These are phyloP conservation scores for Eucalyptus pauciflora DNA, from an alignment of 345 rosid species.

Conservation along the genomic window DNA sequence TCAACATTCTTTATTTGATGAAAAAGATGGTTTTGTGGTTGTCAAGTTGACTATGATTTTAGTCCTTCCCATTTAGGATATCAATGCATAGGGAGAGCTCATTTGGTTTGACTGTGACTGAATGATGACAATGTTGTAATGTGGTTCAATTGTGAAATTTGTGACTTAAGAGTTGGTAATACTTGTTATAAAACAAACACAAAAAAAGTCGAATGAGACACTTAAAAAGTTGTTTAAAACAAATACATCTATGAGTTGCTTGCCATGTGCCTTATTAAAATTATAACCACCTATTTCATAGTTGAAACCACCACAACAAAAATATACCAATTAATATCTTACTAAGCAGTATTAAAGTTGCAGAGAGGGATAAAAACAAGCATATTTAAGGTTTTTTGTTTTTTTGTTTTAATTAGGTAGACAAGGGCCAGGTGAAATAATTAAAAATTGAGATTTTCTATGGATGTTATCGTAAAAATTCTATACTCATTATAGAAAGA, in stretches of 20 bases:
- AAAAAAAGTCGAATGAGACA: background rate
- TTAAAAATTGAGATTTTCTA: background rate
- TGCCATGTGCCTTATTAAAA: background rate
- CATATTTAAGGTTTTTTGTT: background rate
- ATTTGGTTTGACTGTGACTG: background rate
- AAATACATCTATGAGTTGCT: background rate
- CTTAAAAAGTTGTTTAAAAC: background rate
- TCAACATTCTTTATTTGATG: background rate
- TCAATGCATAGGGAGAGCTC: background rate
- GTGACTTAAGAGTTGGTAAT: too few species aligned
- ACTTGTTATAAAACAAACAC: too few species aligned
- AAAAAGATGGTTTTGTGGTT: background rate
- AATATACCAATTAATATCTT: background rate
- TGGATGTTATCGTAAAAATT: background rate
- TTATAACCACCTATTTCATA: background rate
- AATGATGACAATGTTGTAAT: background rate
- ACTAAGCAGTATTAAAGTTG: background rate
- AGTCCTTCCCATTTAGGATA: background rate
- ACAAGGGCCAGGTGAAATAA: background rate
- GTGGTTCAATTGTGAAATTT: background rate
- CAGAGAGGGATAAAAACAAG: background rate
- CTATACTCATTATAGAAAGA: background rate
- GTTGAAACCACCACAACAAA: background rate
- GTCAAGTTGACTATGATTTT: background rate
- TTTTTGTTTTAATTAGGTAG: background rate